Conservation (phyloP, 345 rosid species). For the Heritiera littoralis region DNA sequence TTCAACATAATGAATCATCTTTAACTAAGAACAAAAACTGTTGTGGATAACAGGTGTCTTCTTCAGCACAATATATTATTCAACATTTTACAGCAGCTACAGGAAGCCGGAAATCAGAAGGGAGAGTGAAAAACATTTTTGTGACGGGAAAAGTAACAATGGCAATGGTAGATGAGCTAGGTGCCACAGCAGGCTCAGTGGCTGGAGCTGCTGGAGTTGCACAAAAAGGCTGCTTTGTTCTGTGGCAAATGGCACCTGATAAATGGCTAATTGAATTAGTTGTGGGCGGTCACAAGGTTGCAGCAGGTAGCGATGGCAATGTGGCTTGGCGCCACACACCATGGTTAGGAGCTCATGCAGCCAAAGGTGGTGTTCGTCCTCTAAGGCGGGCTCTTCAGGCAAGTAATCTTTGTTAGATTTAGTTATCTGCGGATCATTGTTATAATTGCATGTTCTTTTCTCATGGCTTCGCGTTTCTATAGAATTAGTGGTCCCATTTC, state of each 20-base stretch:
- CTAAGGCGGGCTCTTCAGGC: constrained; percentile 92
- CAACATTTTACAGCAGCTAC: constrained; percentile 96
- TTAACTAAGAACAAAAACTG: constrained; percentile 12
- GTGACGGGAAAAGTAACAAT: constrained; percentile 81
- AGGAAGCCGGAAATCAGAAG: constrained; percentile 76
- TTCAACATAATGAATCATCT: constrained; percentile 1
- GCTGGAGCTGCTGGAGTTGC: constrained; percentile 39
- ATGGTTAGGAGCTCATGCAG: constrained; percentile 85
- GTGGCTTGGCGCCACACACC: constrained; percentile 96
- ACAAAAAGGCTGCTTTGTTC: constrained; percentile 89
- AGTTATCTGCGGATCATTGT: constrained; percentile 1
- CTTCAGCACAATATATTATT: constrained; percentile 91
- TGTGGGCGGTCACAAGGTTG: constrained; percentile 69
- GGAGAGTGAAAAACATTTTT: constrained; percentile 69
- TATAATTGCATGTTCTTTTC: constrained; percentile 15
- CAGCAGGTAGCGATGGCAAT: constrained; percentile 86
- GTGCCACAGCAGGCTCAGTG: constrained; percentile 38
- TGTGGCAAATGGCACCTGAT: constrained; percentile 98
- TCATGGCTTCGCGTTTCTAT: constrained; percentile 1
- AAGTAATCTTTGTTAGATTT: constrained; percentile 31
- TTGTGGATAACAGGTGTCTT: constrained; percentile 62
- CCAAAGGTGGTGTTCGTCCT: constrained; percentile 86
- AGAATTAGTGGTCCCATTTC: constrained; percentile 17
- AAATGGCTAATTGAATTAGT: constrained; percentile 92
- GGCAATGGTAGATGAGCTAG: constrained; percentile 72